Percentiles rank a stretch among this genome's conserved stretches.
Evolutionary conservation across 441 rosid species (phyloP).

Genomic region (Manihot esculenta): DNA sequence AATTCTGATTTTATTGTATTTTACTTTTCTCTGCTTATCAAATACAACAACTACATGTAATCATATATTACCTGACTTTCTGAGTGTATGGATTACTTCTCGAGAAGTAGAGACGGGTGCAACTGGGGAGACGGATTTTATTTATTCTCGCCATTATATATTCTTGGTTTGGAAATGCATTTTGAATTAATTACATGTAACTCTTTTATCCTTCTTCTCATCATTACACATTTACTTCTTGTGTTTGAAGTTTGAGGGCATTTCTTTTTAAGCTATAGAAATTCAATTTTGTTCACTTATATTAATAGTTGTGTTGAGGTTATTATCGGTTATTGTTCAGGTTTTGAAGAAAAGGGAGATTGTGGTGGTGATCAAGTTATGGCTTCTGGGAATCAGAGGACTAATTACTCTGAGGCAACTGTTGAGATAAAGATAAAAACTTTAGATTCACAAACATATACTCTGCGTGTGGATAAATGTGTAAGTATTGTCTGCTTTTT

Average conservation of each 20-base stretch:
- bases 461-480: constrained; percentile 80
- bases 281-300: background rate
- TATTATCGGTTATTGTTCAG: background rate
- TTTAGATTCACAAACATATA: constrained; percentile 90
- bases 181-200: background rate
- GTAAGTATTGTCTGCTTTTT: background rate
- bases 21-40: background rate
- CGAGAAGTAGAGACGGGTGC: background rate
- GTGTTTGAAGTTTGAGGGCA: background rate
- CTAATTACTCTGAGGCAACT: constrained; percentile 55
- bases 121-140: background rate
- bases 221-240: background rate
- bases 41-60: background rate
- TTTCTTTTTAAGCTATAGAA: background rate
- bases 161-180: constrained; percentile 3
- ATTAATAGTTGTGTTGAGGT: background rate
- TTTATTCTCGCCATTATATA: background rate
- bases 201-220: background rate
- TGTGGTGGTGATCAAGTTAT: background rate
- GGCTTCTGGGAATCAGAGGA: constrained; percentile 25
- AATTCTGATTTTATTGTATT: background rate
- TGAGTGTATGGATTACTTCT: background rate
- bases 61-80: background rate
- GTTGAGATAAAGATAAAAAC: constrained; percentile 91
- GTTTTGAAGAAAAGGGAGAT: background rate